These are phyloP conservation scores for Heritiera fomes DNA, from an alignment of 345 rosid species.

Conservation along the genomic window DNA sequence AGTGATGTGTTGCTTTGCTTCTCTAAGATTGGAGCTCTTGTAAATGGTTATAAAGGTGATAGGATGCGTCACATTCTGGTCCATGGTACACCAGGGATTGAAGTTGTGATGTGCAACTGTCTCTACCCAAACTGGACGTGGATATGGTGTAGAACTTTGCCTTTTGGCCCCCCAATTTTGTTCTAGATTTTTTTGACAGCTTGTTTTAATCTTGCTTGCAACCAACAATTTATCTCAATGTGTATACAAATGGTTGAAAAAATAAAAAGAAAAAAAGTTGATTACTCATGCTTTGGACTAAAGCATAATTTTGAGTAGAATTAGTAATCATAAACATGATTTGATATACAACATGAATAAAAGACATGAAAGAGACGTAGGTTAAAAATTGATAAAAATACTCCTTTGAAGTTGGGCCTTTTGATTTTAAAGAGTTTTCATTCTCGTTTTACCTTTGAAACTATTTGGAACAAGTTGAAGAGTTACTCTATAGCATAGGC, in stretches of 20 bases:
- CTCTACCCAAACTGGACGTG: slow-evolving; percentile 5
- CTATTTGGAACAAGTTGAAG: too few relatives aligned
- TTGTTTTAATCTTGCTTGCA: slow-evolving; percentile 10
- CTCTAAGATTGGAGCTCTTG: slow-evolving; percentile 8
- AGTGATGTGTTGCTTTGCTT: background rate
- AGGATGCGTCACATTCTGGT: background rate
- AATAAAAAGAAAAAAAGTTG: background rate
- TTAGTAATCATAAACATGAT: too few relatives aligned
- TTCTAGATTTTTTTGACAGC: slow-evolving; percentile 17
- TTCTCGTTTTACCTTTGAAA: too few relatives aligned
- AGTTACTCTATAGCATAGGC: too few relatives aligned
- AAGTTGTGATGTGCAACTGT: background rate
- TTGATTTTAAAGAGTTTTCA: too few relatives aligned
- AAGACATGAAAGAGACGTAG: too few relatives aligned
- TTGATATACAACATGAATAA: too few relatives aligned
- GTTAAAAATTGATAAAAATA: too few relatives aligned
- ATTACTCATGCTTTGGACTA: background rate
- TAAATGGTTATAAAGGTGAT: slow-evolving; percentile 18
- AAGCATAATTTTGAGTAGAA: background rate
- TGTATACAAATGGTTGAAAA: slow-evolving; percentile 12
- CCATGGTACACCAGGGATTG: background rate
- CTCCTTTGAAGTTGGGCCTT: too few relatives aligned
- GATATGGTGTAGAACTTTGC: slow-evolving; percentile 9
- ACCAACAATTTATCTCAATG: slow-evolving; percentile 1
- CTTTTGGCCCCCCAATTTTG: slow-evolving; percentile 23